phyloP scores from a whole-genome alignment of 169 alveolate genomes.

The Plasmodium relictum region DNA sequence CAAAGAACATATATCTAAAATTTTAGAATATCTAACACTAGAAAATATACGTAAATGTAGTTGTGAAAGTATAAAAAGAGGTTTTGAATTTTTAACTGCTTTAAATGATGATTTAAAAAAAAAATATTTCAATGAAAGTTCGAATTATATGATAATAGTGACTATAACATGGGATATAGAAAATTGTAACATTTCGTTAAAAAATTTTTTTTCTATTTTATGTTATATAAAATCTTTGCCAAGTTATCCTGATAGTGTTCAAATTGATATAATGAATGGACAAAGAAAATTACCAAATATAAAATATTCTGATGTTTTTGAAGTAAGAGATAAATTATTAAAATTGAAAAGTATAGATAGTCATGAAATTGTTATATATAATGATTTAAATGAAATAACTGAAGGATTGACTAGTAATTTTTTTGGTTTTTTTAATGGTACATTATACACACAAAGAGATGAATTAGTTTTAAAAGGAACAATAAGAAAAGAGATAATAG shows the following conservation, averaged over 20 bases:
- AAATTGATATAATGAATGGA: slow-evolving; percentile 69
- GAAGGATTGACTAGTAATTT: slow-evolving; percentile 72
- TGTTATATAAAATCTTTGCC: slow-evolving; percentile 65
- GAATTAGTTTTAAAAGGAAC: slow-evolving; percentile 72
- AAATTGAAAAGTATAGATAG: slow-evolving; percentile 50
- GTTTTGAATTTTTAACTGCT: slow-evolving; percentile 42
- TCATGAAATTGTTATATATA: slow-evolving; percentile 56
- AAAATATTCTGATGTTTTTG: slow-evolving; percentile 64
- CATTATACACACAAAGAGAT: slow-evolving; percentile 49
- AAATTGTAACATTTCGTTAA: not conserved
- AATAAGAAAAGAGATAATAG: slow-evolving; percentile 49
- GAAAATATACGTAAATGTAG: slow-evolving; percentile 36
- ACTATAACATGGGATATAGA: slow-evolving; percentile 37
- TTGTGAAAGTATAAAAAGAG: slow-evolving; percentile 42
- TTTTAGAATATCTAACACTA: slow-evolving; percentile 33
- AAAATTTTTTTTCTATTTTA: slow-evolving; percentile 36
- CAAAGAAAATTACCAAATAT: slow-evolving; percentile 57
- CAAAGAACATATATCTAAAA: slow-evolving; percentile 33
- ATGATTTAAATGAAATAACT: slow-evolving; percentile 60
- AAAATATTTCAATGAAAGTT: slow-evolving; percentile 52
- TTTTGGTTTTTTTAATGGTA: slow-evolving; percentile 55
- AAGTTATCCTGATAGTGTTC: slow-evolving; percentile 23
- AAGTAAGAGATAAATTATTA: slow-evolving; percentile 54
- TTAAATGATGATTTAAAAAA: slow-evolving; percentile 64
- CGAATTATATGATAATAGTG: slow-evolving; percentile 57